Percentiles rank a stretch among this genome's conserved stretches.
Evolutionary conservation across 192 early-diverging fungal genomes (phyloP).

Genomic region (Geranomyces variabilis): DNA sequence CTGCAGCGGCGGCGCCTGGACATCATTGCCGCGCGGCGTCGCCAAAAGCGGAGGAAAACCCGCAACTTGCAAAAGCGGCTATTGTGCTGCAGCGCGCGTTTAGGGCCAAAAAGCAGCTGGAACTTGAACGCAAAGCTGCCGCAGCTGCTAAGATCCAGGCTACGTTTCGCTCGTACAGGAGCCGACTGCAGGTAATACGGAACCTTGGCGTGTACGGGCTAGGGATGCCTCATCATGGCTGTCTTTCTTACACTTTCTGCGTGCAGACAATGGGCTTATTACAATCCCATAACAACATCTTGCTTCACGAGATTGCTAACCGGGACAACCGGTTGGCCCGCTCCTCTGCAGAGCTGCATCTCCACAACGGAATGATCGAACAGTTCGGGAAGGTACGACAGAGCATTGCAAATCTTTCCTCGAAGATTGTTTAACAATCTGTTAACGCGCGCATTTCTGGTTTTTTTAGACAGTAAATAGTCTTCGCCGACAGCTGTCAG

Average conservation of each 20-base stretch:
- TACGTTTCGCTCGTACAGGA: slow-evolving; percentile 15
- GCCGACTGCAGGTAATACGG: slow-evolving; percentile 17
- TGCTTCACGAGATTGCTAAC: slow-evolving; percentile 18
- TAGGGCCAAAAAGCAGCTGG: slow-evolving; percentile 6
- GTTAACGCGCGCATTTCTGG: neutral
- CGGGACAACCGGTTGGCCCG: slow-evolving; percentile 5
- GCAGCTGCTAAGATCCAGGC: slow-evolving; percentile 33
- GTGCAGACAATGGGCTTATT: neutral
- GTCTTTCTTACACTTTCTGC: no score
- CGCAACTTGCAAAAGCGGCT: slow-evolving; percentile 9
- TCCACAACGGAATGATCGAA: slow-evolving; percentile 23
- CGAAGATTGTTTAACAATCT: neutral
- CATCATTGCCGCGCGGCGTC: neutral
- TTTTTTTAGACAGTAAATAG: slow-evolving; percentile 16
- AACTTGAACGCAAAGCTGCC: neutral
- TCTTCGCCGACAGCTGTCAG: slow-evolving; percentile 24
- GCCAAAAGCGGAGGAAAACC: neutral
- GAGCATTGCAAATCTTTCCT: neutral
- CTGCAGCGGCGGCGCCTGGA: no score
- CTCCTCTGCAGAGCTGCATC: slow-evolving; percentile 4
- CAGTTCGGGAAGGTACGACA: slow-evolving; percentile 22
- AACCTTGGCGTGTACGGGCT: neutral
- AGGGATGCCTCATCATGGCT: neutral
- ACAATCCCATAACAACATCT: slow-evolving; percentile 17
- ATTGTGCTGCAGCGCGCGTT: slow-evolving; percentile 22